Conservation (phyloP, 2,329 filamentous ascomycete species). For the Clonostachys chloroleuca region DNA sequence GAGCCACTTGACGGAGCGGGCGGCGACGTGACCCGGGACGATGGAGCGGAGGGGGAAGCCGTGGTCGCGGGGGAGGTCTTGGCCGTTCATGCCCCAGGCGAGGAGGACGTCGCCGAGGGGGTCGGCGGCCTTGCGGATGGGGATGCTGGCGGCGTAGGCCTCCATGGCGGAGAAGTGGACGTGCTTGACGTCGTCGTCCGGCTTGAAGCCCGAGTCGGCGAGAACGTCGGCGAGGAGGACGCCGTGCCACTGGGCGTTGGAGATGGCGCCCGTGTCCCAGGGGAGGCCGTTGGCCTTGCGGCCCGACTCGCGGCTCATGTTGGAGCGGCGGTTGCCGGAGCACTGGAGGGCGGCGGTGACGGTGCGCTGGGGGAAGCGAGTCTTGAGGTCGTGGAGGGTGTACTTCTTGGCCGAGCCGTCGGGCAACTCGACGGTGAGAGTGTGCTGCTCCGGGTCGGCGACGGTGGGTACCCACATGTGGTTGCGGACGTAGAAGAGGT, state of each 20-base stretch:
- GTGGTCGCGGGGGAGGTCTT: constrained; percentile 58
- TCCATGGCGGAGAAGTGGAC: constrained; percentile 56
- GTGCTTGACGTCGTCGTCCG: constrained; percentile 35
- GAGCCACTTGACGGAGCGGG: constrained; percentile 66
- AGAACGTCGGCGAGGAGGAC: constrained; percentile 51
- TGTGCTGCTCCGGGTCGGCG: constrained; percentile 30
- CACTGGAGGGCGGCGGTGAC: constrained; percentile 56
- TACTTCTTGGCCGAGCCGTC: constrained; percentile 50
- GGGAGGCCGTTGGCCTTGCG: constrained; percentile 51
- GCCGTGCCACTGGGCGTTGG: constrained; percentile 55
- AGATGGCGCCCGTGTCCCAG: constrained; percentile 56
- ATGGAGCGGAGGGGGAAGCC: constrained; percentile 60
- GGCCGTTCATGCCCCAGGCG: constrained; percentile 64
- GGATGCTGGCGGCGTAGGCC: constrained; percentile 58
- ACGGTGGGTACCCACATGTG: constrained; percentile 59
- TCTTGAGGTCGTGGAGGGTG: constrained; percentile 47
- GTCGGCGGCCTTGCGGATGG: constrained; percentile 52
- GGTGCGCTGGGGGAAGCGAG: constrained; percentile 41
- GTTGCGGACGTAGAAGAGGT: constrained; percentile 56
- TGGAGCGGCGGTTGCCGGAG: constrained; percentile 53
- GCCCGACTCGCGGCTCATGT: constrained; percentile 47
- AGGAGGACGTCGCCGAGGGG: constrained; percentile 60
- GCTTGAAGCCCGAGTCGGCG: constrained; percentile 47
- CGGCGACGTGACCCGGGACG: constrained; percentile 63
- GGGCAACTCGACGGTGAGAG: constrained; percentile 48